Evolutionary conservation across 257 asterid species (phyloP), one percentile per base, ranked within the genome.

Genomic region (Nemophila menziesii): DNA sequence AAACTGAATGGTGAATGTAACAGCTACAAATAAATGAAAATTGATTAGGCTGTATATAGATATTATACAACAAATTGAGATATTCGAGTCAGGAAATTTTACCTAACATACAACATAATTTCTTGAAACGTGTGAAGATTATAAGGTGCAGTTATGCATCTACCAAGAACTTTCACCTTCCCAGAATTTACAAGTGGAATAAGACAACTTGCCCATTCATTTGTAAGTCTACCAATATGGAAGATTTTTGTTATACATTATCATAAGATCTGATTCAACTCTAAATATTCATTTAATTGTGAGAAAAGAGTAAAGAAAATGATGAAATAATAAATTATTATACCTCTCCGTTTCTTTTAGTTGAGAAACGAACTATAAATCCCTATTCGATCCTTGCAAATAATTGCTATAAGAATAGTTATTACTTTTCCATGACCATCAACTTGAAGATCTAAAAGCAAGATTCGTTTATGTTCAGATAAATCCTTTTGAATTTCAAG

Each of bases 161-260:
- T 79, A 46, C 81, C 93, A 44, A 57, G 66, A 67, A 86, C 74
- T 49, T 78, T 86, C 60, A 86, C 96, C 69, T 86, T 86, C 1
- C 71, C 46, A 17, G 96, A 81, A 60, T 53, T 71, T 13, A 81
- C 93, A n/a, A 86, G 92, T 11, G 96, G 96, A 60, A 73, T 61
- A 36, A 86, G 89, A 66, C 93, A 81, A 20, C 78, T 78, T 16
- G 83, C 70, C 96, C 96, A 86, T 64, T 81, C 96, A 92, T 72
- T 81, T 16, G 93, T 93, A 58, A 86, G 80, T 12, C 89, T 80
- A 3, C 93, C 96, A 65, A 86, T 73, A 92, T 86, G 57, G 51
- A n/a, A n/a, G n/a, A n/a, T n/a, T n/a, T n/a, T n/a, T n/a, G n/a
- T n/a, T n/a, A n/a, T n/a, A n/a, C n/a, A n/a, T n/a, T n/a, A n/a